phyloP scores from a whole-genome alignment of 257 asterid genomes.

The Marsdenia floribunda region DNA sequence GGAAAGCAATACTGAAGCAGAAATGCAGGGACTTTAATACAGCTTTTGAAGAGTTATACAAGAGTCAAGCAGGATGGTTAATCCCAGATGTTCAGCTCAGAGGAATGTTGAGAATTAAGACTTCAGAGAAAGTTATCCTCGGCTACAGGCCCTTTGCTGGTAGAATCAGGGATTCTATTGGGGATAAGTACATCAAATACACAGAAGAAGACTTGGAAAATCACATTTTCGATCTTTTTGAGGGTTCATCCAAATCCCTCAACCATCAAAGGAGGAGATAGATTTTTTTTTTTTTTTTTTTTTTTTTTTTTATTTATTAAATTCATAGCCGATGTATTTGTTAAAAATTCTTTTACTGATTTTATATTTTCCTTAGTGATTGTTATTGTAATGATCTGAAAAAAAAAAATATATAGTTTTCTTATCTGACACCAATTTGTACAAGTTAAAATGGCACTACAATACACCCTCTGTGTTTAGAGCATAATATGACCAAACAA shows the following conservation, averaged over 20 bases:
- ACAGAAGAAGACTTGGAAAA: slow-evolving; percentile 49
- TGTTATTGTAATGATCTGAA: neutral
- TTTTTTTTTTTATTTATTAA: neutral
- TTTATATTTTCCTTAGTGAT: neutral
- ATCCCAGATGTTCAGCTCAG: slow-evolving; percentile 57
- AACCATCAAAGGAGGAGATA: slow-evolving; percentile 40
- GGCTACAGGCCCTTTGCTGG: slow-evolving; percentile 44
- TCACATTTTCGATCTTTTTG: slow-evolving; percentile 56
- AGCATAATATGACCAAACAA: neutral
- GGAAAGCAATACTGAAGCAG: slow-evolving; percentile 52
- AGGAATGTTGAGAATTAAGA: slow-evolving; percentile 43
- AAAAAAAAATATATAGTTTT: neutral
- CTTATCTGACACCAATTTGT: neutral
- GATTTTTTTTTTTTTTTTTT: slow-evolving; percentile 1
- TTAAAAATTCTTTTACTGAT: neutral
- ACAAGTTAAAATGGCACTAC: too few species aligned
- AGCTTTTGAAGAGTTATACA: slow-evolving; percentile 62
- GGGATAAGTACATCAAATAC: slow-evolving; percentile 62
- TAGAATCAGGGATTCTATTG: slow-evolving; percentile 25
- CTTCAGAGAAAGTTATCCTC: slow-evolving; percentile 37
- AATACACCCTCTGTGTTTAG: neutral
- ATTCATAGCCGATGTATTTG: neutral
- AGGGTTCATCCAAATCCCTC: slow-evolving; percentile 37
- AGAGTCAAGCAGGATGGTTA: slow-evolving; percentile 60
- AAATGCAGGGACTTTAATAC: slow-evolving; percentile 38